Evolutionary conservation across 805 yeast species (phyloP), one percentile per base, ranked within the genome.

Genomic region (Wickerhamomyces bovis): DNA sequence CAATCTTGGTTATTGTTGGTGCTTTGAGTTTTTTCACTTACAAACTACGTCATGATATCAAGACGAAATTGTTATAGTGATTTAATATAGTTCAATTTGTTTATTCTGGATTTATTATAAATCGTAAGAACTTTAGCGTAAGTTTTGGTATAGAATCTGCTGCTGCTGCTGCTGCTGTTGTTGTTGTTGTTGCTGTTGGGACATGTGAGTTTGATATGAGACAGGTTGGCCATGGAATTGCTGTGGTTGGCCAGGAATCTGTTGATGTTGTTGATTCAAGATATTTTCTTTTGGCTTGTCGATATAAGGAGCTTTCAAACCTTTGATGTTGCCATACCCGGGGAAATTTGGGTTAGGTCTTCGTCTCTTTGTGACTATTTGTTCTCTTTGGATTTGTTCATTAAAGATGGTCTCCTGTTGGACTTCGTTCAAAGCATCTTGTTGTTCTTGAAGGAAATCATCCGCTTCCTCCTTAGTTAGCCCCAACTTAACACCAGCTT

Each of bases 21-120:
- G 63, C 70, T 1, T 65, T 79, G 46, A 68, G 75, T 18, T 61
- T 73, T 31, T 67, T 77, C 50, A 71, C 79, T 20, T 74, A 72
- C 60, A 71, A 78, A 57, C 64, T 81, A 39, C 76, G 85, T 65
- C 77, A 70, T 52, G 86, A 81, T 52, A 78, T 81, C 47, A 81
- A 78, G 54, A 68, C 83, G 9, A 81, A 81, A 52, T 67, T 81
- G 40, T 68, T 81, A 47, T 80, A 60, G 64, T 25, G 7, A 11
- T 8, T 18, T 19, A 28, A n/a, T 22, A 18, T 10, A 18, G 16
- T 31, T 30, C 12, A 7, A 10, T n/a, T n/a, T 33, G 36, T 33
- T 33, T 33, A 33, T 33, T 33, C 7, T n/a, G 12, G 16, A 33
- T n/a, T n/a, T n/a, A 16, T 33, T 13, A 16, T 33, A 16, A n/a